phyloP scores from a whole-genome alignment of 257 asterid species.

The Penstemon newberryi region DNA sequence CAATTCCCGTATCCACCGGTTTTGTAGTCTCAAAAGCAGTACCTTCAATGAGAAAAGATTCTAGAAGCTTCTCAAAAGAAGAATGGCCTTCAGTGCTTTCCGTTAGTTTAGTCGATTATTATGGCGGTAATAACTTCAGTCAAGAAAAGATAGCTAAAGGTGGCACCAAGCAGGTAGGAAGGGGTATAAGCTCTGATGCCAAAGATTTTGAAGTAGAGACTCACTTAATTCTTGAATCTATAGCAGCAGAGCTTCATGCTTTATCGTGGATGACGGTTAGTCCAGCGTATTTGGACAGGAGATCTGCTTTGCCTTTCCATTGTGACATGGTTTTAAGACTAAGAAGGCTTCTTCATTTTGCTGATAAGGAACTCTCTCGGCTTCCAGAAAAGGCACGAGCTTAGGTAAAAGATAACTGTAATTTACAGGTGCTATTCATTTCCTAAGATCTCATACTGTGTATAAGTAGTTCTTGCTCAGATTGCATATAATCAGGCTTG shows the following conservation, averaged over 20 bases:
- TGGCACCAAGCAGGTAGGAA: constrained; percentile 49
- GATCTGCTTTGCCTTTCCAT: constrained; percentile 88
- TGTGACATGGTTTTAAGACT: constrained; percentile 94
- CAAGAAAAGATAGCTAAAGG: constrained; percentile 66
- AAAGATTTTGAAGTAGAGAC: constrained; percentile 71
- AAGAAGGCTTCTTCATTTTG: constrained; percentile 91
- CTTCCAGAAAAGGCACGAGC: constrained; percentile 63
- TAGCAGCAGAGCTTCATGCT: constrained; percentile 97
- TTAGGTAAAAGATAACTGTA: constrained; percentile 24
- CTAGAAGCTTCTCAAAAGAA: constrained; percentile 59
- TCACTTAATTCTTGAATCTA: constrained; percentile 63
- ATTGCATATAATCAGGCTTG: constrained; percentile 14
- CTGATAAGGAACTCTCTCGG: constrained; percentile 80
- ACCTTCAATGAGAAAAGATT: constrained; percentile 84
- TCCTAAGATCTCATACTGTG: constrained; percentile 9
- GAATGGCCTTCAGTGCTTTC: constrained; percentile 98
- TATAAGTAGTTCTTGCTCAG: constrained; percentile 26
- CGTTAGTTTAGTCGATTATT: constrained; percentile 80
- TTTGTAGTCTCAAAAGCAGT: constrained; percentile 93
- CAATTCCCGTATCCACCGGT: constrained; percentile 79
- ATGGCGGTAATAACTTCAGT: constrained; percentile 61
- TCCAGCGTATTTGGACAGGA: constrained; percentile 85
- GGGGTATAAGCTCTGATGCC: constrained; percentile 53
- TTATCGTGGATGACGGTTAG: constrained; percentile 96
- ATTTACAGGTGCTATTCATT: background rate